Evolutionary conservation across 2,329 filamentous ascomycete genomes (phyloP), one percentile per base, ranked within the genome.

Genomic region (Xylaria sp.): DNA sequence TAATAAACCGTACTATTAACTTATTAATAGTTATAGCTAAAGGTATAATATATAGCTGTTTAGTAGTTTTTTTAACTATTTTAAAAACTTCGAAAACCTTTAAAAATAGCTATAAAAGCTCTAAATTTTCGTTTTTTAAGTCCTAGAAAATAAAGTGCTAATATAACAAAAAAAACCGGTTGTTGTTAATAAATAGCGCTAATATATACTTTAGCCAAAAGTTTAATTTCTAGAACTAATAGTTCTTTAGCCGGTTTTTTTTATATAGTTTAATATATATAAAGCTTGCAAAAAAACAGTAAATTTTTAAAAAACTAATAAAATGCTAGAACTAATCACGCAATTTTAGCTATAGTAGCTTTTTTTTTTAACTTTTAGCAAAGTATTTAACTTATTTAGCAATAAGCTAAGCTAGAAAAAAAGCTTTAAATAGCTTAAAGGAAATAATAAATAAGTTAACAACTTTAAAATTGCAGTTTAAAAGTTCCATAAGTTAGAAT

Each of bases 201-300:
- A 53, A 2, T 1, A 13, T 53, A 53, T 53, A 15, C 27, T 53
- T 53, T 36, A 36, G 29, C 29, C 9, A 22, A 36, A 53, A 6
- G 49, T 53, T 22, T 7, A 36, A 9, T 53, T 36, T 9, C 4
- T 53, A 20, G 7, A 22, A 53, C 31, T 36, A 53, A 20, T 53
- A 53, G 29, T 33, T 4, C 4, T 36, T 20, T 7, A 36, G 5
- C 5, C 2, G 5, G 17, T 53, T 53, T 36, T 53, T 22, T 20
- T 36, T 20, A 36, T 53, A 22, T 33, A 53, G 17, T 6, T 15
- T 15, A 20, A 53, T 53, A 53, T 53, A 53, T 20, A 53, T 53
- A 7, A 53, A 22, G 17, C 11, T 10, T 6, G 11, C 17, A 33
- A 53, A 22, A 36, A 53, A 53, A 15, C n/a, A 53, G 20, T 53